These are phyloP conservation scores for Lizonia empirigonia DNA, from an alignment of 2,329 filamentous ascomycete genomes.

Conservation along the genomic window DNA sequence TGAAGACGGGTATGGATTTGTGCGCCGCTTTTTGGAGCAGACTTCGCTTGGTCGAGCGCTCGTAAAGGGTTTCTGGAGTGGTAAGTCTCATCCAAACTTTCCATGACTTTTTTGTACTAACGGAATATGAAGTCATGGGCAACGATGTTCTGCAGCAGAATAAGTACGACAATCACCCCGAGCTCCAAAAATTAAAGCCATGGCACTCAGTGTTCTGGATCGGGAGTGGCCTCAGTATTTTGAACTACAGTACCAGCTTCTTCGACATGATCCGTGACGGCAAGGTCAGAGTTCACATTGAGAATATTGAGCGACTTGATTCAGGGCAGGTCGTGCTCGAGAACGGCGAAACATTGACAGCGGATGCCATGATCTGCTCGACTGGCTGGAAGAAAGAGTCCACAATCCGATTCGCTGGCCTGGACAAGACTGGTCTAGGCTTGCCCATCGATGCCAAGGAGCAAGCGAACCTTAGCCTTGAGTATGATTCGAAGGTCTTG, in stretches of 20 bases:
- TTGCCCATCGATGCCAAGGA: slow-evolving; percentile 28
- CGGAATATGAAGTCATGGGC: slow-evolving; percentile 50
- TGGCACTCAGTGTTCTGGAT: slow-evolving; percentile 57
- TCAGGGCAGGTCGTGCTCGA: slow-evolving; percentile 56
- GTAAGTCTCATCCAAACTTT: slow-evolving; percentile 5
- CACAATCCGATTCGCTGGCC: slow-evolving; percentile 7
- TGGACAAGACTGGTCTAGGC: slow-evolving; percentile 13
- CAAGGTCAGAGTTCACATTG: slow-evolving; percentile 60
- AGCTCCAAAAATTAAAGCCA: slow-evolving; percentile 50
- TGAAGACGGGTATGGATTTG: slow-evolving; percentile 63
- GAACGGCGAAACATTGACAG: slow-evolving; percentile 51
- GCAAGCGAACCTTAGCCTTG: slow-evolving; percentile 57
- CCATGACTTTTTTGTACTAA: slow-evolving; percentile 1
- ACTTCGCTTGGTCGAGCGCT: slow-evolving; percentile 62
- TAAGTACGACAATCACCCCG: slow-evolving; percentile 51
- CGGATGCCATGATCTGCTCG: slow-evolving; percentile 60
- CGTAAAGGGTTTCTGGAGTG: slow-evolving; percentile 57
- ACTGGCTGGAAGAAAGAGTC: slow-evolving; percentile 60
- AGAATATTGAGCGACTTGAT: slow-evolving; percentile 59
- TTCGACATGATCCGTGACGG: slow-evolving; percentile 62
- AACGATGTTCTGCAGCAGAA: slow-evolving; percentile 59
- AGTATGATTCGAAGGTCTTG: slow-evolving; percentile 60
- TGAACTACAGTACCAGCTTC: slow-evolving; percentile 64
- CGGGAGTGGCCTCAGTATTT: slow-evolving; percentile 61
- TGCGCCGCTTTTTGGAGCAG: slow-evolving; percentile 62